These are phyloP conservation scores for Penicillium bovifimosum DNA, from an alignment of 495 filamentous ascomycete genomes.

Conservation along the genomic window DNA sequence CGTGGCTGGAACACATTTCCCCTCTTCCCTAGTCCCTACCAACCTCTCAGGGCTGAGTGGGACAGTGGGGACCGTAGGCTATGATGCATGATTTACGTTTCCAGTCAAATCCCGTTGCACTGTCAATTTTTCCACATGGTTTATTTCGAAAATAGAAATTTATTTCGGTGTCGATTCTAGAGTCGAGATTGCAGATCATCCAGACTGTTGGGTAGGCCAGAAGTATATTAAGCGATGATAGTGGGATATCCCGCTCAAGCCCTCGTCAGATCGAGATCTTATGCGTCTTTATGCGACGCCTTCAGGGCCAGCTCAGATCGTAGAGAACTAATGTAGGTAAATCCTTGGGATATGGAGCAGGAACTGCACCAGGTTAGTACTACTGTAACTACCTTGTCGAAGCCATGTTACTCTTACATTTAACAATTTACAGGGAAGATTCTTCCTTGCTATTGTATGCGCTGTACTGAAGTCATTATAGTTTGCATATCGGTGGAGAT, in stretches of 20 bases:
- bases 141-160: not conserved
- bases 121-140: not conserved
- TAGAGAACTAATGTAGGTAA: no score
- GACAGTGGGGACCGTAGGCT: not conserved
- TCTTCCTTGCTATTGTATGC: not conserved
- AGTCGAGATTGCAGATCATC: not conserved
- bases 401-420: not conserved
- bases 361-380: slow-evolving; percentile 1
- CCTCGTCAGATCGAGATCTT: not conserved
- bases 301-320: no score
- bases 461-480: not conserved
- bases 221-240: not conserved
- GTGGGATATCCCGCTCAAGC: no score
- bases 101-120: not conserved
- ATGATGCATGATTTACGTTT: not conserved
- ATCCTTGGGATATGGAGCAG: not conserved
- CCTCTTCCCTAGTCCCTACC: not conserved
- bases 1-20: not conserved
- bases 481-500: not conserved
- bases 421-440: not conserved
- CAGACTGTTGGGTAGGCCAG: not conserved
- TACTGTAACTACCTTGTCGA: no score
- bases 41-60: slow-evolving; percentile 6
- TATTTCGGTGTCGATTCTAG: not conserved
- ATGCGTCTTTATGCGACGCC: no score